These are phyloP conservation scores for Aspergillus intermedius DNA, from an alignment of 2,329 filamentous ascomycete species.

Conservation along the genomic window DNA sequence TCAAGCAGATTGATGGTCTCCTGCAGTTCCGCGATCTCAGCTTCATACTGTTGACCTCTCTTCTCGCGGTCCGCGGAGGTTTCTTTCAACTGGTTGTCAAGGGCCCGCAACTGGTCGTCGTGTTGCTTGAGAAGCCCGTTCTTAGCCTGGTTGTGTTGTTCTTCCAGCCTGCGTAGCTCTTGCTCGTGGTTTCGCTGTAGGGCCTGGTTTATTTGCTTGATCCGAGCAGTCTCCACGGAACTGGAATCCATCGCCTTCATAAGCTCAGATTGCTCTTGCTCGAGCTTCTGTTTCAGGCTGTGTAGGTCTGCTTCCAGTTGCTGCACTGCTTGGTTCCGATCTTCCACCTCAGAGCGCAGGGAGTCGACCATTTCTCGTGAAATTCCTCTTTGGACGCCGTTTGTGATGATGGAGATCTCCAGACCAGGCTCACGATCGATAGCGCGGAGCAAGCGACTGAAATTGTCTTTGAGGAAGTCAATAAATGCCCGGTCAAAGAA, in stretches of 20 bases:
- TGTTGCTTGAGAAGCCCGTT: slow-evolving; percentile 39
- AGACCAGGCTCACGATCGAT: slow-evolving; percentile 87
- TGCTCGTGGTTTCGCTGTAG: slow-evolving; percentile 64
- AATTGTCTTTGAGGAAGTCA: slow-evolving; percentile 94
- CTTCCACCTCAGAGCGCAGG: slow-evolving; percentile 67
- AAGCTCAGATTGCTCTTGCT: slow-evolving; percentile 69
- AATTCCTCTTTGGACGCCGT: slow-evolving; percentile 78
- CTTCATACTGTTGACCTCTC: slow-evolving; percentile 44
- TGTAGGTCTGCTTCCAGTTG: slow-evolving; percentile 52
- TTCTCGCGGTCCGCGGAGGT: slow-evolving; percentile 36
- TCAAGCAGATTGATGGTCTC: slow-evolving; percentile 57
- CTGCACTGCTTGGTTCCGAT: slow-evolving; percentile 58
- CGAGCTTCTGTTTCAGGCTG: slow-evolving; percentile 49
- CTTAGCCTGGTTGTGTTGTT: slow-evolving; percentile 40
- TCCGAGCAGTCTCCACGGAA: slow-evolving; percentile 49
- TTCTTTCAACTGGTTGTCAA: slow-evolving; percentile 44
- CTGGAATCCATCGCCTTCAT: slow-evolving; percentile 57
- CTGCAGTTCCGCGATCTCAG: slow-evolving; percentile 58
- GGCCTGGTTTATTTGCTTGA: slow-evolving; percentile 63
- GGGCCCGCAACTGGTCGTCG: slow-evolving; percentile 41
- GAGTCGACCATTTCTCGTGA: slow-evolving; percentile 91
- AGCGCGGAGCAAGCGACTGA: slow-evolving; percentile 72
- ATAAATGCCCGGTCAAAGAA: slow-evolving; percentile 83
- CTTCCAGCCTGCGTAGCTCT: slow-evolving; percentile 52
- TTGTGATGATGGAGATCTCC: slow-evolving; percentile 73